These are phyloP conservation scores for Senna siamea DNA, from an alignment of 306 rosid species.

Conservation along the genomic window DNA sequence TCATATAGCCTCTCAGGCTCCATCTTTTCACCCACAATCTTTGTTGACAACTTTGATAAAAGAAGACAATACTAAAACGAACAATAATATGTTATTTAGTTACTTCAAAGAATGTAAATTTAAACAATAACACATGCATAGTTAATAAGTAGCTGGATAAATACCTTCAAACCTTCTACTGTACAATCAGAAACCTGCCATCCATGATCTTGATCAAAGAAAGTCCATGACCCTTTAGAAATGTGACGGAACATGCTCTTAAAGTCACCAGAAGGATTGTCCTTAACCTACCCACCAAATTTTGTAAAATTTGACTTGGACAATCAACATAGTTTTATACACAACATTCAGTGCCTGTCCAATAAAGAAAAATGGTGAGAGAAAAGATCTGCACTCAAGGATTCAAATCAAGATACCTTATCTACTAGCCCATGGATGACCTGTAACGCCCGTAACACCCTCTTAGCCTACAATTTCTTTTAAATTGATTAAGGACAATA, in stretches of 20 bases:
- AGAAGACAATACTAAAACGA: constrained; percentile 21
- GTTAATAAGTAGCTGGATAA: no score
- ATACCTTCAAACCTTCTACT: not conserved
- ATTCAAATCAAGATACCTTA: no score
- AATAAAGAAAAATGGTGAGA: no score
- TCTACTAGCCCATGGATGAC: no score
- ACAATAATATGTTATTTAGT: not conserved
- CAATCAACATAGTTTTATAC: no score
- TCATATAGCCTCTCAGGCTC: constrained; percentile 39
- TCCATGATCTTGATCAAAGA: not conserved
- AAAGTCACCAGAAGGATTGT: constrained; percentile 2
- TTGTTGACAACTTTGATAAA: not conserved
- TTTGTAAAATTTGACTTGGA: not conserved
- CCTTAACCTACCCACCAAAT: not conserved
- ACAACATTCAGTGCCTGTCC: no score
- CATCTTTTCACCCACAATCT: not conserved
- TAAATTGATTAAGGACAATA: no score
- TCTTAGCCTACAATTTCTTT: no score
- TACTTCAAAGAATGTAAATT: no score
- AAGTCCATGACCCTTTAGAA: not conserved
- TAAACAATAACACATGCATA: no score
- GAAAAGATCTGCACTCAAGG: no score
- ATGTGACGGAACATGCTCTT: constrained; percentile 1
- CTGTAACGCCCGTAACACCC: no score
- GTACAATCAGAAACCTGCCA: not conserved